These are phyloP conservation scores for Alisma plantagoaquatica DNA, from an alignment of 106 monocot species.

Conservation along the genomic window DNA sequence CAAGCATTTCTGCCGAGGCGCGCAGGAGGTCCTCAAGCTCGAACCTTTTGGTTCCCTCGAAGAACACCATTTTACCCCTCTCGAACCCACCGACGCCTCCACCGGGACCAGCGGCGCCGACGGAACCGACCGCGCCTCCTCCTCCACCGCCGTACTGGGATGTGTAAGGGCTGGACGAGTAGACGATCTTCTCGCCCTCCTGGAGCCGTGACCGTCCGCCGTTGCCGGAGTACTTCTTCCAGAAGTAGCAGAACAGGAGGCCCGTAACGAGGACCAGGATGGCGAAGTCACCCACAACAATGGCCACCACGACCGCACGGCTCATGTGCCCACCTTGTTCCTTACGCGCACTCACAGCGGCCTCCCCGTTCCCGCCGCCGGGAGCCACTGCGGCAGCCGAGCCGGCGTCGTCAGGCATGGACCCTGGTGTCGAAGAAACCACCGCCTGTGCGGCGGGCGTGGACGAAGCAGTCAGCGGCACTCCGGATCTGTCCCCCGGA, in stretches of 20 bases:
- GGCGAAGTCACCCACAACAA: slow-evolving; percentile 65
- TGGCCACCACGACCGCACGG: slow-evolving; percentile 41
- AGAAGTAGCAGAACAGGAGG: slow-evolving; percentile 83
- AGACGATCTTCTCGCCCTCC: slow-evolving; percentile 85
- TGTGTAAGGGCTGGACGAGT: slow-evolving; percentile 64
- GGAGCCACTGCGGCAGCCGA: no score
- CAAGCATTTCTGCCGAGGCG: slow-evolving; percentile 84
- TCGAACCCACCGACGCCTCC: slow-evolving; percentile 25
- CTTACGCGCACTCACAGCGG: not conserved
- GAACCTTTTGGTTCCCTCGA: slow-evolving; percentile 45
- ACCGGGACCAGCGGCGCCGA: slow-evolving; percentile 8
- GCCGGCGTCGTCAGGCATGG: no score
- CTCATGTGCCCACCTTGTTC: slow-evolving; percentile 46
- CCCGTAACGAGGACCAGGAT: slow-evolving; percentile 42
- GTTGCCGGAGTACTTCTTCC: slow-evolving; percentile 44
- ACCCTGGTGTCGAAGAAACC: no score
- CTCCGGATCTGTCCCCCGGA: slow-evolving; percentile 10
- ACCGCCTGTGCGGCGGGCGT: no score
- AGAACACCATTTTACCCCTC: slow-evolving; percentile 74
- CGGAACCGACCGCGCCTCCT: not conserved
- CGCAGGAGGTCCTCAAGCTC: slow-evolving; percentile 80
- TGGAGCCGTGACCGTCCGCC: slow-evolving; percentile 30
- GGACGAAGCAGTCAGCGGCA: no score
- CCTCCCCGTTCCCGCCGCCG: no score
- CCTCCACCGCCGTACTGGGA: not conserved